A percentile compares a stretch with the other conserved stretches of the same genome.
Conservation (phyloP, 1,284 basidiomycete genomes). For the Moniliella sp. region DNA sequence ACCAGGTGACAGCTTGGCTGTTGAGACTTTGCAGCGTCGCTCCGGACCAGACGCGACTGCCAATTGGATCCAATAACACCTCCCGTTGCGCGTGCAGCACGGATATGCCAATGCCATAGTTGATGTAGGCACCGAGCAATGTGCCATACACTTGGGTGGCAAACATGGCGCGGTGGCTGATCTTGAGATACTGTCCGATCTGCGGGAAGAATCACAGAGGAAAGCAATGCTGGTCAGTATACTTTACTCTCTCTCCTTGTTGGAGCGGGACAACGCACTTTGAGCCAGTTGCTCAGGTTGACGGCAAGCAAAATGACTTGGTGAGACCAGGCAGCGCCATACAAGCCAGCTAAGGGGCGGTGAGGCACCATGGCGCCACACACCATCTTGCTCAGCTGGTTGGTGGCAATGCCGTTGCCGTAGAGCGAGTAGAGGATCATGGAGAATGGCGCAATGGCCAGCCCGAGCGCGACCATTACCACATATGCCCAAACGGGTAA, state of each 20-base stretch:
- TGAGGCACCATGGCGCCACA: constrained; percentile 10
- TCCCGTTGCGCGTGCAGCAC: constrained; percentile 6
- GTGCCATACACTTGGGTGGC: constrained; percentile 8
- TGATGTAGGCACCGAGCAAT: constrained; percentile 9
- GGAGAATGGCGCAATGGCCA: constrained; percentile 8
- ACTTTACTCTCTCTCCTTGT: too few relatives aligned
- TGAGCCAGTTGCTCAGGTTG: constrained; percentile 7
- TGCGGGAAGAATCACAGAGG: too few relatives aligned
- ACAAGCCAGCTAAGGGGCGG: constrained; percentile 14
- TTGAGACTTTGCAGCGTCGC: constrained; percentile 11
- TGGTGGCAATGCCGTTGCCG: constrained; percentile 7
- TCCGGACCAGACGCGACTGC: constrained; percentile 11
- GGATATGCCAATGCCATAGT: constrained; percentile 9
- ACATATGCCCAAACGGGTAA: constrained; percentile 13
- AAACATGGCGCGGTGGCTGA: constrained; percentile 8
- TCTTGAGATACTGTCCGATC: constrained; percentile 17
- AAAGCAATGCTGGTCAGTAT: too few relatives aligned
- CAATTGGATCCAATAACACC: constrained; percentile 9
- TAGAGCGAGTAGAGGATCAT: constrained; percentile 5
- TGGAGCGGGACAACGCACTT: too few relatives aligned
- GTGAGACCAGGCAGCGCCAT: constrained; percentile 12
- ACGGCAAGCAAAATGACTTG: constrained; percentile 6
- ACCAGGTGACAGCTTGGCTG: constrained; percentile 10
- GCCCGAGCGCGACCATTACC: constrained; percentile 7
- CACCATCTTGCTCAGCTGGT: constrained; percentile 13